Conservation (phyloP, 2,329 filamentous ascomycete genomes). For the Fusarium foetens region DNA sequence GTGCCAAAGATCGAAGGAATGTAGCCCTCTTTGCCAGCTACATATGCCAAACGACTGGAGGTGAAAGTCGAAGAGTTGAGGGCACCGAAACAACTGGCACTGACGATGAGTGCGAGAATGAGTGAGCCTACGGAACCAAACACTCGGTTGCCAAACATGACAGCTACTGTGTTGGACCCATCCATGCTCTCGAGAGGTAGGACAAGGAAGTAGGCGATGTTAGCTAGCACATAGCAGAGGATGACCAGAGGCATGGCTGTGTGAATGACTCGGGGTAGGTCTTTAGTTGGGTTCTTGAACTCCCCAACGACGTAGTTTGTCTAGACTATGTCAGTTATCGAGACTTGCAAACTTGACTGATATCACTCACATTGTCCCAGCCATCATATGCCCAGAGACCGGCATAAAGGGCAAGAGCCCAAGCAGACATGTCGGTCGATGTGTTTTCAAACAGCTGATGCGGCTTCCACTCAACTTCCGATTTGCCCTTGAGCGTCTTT, state of each 20-base stretch:
- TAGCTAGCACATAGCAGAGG: constrained; percentile 87
- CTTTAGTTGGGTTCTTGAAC: constrained; percentile 89
- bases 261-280: constrained; percentile 94
- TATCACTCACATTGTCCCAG: constrained; percentile 88
- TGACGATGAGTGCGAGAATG: constrained; percentile 87
- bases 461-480: constrained; percentile 87
- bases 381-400: constrained; percentile 98
- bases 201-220: constrained; percentile 93
- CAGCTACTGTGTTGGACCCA: constrained; percentile 92
- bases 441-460: constrained; percentile 91
- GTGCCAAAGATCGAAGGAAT: constrained; percentile 85
- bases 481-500: constrained; percentile 77
- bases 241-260: constrained; percentile 97
- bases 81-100: constrained; percentile 91
- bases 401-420: constrained; percentile 94
- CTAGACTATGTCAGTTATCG: constrained; percentile 56
- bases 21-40: constrained; percentile 94
- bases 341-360: neutral
- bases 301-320: constrained; percentile 98
- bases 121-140: constrained; percentile 87
- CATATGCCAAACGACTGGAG: constrained; percentile 89
- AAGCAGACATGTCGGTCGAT: constrained; percentile 80
- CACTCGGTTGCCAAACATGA: constrained; percentile 89
- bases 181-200: constrained; percentile 84
- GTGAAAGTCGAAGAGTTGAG: constrained; percentile 96